Base-by-base conservation (phyloP, 176 grass and related monocot species). In the Saccharum officinarum region DNA sequence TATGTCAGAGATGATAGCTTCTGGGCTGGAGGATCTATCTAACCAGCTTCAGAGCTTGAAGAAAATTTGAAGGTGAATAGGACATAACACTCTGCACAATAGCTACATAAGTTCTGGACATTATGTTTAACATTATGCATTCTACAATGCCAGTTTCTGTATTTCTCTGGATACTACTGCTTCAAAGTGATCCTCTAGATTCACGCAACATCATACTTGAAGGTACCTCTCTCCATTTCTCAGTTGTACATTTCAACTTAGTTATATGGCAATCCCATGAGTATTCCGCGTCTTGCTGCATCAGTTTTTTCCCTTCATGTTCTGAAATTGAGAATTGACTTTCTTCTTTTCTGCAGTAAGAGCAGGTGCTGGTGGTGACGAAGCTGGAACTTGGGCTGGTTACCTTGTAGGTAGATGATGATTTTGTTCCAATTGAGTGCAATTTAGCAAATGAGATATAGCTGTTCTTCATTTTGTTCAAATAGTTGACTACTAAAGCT, bases 181-280 rank as follows among this genome's bases (percentile, higher is more conserved):
- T 36, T 36, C 34, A 0, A 36, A 36, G 34, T 36, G 34, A 36
- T 36, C 34, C 91, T 90, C 82, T 98, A 67, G 91, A 98, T 98
- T 57, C 75, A 75, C 93, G 93, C 72, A 95, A 98, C 86, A 95
- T 98, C 89, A 86, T 98, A 85, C 95, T 95, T 83, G 95, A 95
- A 98, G 95, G 95, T 95, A 90, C 78, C 40, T 73, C 26, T 63
- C 23, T 63, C 23, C 28, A 72, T 64, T 86, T 45, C 82, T 82
- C 65, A 88, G 67, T 61, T 88, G 18, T 44, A n/a, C 65, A 64
- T 66, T 50, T 66, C 67, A 79, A 64, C 42, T n/a, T 22, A 42
- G 59, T 41, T 8, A 36, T 36, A 36, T 36, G 34, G 34, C 34
- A 36, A 36, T 36, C 34, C 34, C 34, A 36, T 36, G 34, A 36